Conservation (phyloP, 108 stramenopile species). For the Nitzschia putrida region DNA sequence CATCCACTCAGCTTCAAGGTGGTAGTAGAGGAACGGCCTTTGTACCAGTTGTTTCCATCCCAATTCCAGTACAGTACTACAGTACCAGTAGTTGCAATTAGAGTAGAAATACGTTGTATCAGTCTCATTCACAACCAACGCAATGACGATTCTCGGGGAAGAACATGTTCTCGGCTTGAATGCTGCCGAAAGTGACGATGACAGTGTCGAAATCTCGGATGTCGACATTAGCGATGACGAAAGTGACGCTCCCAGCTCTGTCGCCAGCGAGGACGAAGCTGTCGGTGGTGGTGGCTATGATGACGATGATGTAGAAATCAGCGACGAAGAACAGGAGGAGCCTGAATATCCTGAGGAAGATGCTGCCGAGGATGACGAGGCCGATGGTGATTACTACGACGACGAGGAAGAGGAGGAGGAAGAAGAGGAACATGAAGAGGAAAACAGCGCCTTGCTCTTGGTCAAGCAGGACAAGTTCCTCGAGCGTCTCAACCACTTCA, state of each 20-base stretch:
- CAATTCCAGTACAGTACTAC: too few relatives aligned
- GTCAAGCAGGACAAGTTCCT: constrained; percentile 41
- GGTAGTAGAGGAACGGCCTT: too few relatives aligned
- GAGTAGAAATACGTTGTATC: too few relatives aligned
- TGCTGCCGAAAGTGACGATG: constrained; percentile 17
- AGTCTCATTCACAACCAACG: too few relatives aligned
- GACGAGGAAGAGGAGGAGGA: constrained; percentile 25
- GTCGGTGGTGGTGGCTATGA: neutral
- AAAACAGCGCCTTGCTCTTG: constrained; percentile 22
- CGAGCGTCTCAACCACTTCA: constrained; percentile 45
- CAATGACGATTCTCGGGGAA: constrained; percentile 9
- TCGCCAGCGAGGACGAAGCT: neutral
- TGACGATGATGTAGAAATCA: constrained; percentile 11
- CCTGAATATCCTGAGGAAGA: constrained; percentile 2
- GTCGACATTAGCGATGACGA: constrained; percentile 48
- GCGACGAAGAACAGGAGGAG: constrained; percentile 20
- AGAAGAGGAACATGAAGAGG: constrained; percentile 29
- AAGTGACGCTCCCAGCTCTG: constrained; percentile 3
- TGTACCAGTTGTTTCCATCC: too few relatives aligned
- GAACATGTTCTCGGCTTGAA: neutral
- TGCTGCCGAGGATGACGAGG: constrained; percentile 15
- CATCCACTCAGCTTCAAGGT: too few relatives aligned
- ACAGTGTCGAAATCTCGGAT: constrained; percentile 38
- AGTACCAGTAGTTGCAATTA: too few relatives aligned
- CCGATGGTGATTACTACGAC: constrained; percentile 14